Evolutionary conservation across 192 early-diverging fungal species (phyloP).

Genomic region (Polychytrium aggregatum): DNA sequence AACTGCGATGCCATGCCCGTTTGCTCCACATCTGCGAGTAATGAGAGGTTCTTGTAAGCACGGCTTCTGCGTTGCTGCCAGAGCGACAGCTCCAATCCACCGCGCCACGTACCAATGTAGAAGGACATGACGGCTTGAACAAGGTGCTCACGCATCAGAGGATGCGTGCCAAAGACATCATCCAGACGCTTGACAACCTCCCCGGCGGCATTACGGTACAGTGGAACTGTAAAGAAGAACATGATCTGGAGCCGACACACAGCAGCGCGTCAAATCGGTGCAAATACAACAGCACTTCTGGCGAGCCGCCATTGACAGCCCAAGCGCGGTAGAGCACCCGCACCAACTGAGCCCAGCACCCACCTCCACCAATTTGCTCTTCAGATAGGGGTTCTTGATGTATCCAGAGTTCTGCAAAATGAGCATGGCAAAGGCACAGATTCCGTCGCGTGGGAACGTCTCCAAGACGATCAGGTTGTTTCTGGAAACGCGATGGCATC

Average conservation of each 20-base stretch:
- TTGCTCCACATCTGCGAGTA: conserved; percentile 73
- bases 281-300: too few species aligned
- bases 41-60: neutral
- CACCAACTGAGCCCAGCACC: neutral
- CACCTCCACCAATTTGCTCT: conserved; percentile 88
- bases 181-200: conserved; percentile 26
- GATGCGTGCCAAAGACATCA: conserved; percentile 56
- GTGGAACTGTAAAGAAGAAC: conserved; percentile 67
- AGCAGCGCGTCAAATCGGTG: too few species aligned
- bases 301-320: too few species aligned
- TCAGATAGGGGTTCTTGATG: conserved; percentile 91
- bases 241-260: conserved; percentile 43
- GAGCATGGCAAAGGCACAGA: conserved; percentile 57
- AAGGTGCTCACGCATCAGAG: conserved; percentile 60
- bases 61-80: neutral
- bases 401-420: conserved; percentile 68
- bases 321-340: conserved; percentile 1
- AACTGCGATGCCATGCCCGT: conserved; percentile 88
- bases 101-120: conserved; percentile 67
- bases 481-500: conserved; percentile 6
- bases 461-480: conserved; percentile 33
- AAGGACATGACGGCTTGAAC: conserved; percentile 77
- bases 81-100: too few species aligned
- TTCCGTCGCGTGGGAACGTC: conserved; percentile 28
- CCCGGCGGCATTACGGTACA: conserved; percentile 31